These are phyloP conservation scores for Aspergillus amoenus DNA, from an alignment of 2,329 filamentous ascomycete genomes.

Conservation along the genomic window DNA sequence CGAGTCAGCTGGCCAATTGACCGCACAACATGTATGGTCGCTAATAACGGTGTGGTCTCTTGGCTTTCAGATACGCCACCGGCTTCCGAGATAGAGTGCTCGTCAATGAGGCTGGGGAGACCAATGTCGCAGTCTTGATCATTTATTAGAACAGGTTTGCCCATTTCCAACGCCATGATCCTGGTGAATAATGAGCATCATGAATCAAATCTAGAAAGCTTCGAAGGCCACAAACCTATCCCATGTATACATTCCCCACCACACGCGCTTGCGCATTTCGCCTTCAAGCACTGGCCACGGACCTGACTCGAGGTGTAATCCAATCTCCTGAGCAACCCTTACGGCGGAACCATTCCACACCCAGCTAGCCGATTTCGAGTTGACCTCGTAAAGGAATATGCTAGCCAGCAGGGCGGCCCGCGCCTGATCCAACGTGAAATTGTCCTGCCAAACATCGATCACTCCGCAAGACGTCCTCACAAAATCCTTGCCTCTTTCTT, in stretches of 20 bases:
- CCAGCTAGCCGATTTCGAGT: slow-evolving; percentile 81
- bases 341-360: slow-evolving; percentile 80
- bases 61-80: slow-evolving; percentile 44
- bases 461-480: slow-evolving; percentile 69
- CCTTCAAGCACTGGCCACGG: slow-evolving; percentile 73
- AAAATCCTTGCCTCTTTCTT: slow-evolving; percentile 62
- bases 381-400: slow-evolving; percentile 80
- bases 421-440: slow-evolving; percentile 72
- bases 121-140: slow-evolving; percentile 85
- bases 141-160: slow-evolving; percentile 77
- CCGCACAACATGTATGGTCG: slow-evolving; percentile 77
- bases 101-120: slow-evolving; percentile 77
- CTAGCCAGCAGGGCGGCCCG: slow-evolving; percentile 71
- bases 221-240: slow-evolving; percentile 61
- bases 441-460: slow-evolving; percentile 79
- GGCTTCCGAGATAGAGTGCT: slow-evolving; percentile 60
- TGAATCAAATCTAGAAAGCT: neutral
- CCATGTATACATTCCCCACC: slow-evolving; percentile 92
- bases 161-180: slow-evolving; percentile 74
- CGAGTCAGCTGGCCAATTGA: slow-evolving; percentile 72
- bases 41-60: slow-evolving; percentile 70
- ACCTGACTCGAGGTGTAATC: slow-evolving; percentile 73
- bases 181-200: slow-evolving; percentile 35
- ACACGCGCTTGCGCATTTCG: slow-evolving; percentile 83
- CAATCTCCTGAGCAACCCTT: slow-evolving; percentile 77